Evolutionary conservation across 192 early-diverging fungal species (phyloP), one percentile per base, ranked within the genome.

Genomic region (Umbelopsis vinacea): DNA sequence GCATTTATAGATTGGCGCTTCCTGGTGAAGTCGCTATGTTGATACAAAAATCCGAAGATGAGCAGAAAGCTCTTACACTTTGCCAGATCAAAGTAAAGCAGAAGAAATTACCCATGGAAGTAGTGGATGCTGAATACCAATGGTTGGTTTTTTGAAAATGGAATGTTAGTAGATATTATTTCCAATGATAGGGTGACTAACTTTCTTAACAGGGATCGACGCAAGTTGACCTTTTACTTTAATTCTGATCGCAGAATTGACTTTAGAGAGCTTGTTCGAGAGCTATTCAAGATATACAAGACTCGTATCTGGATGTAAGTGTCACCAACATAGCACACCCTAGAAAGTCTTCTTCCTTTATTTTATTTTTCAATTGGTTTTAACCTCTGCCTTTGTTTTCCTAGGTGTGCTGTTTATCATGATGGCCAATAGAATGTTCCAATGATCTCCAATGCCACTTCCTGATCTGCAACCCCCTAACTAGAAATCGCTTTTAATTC

Each of bases 111-210:
- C 92, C 94, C 19, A 99, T 99, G 97, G 89, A 93, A 70, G 91
- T 99, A 26, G 93, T 96, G 0, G 95, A 97, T 76, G 97, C 97
- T 22, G 97, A 99, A 82, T 99, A 94, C 71, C 97, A 99, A 82
- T 99, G 96, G 94, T 94, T 82, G 73, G 78, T 67, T 4, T 22
- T 26, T 81, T 54, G 8, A 14, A 75, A 26, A 57, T 35, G 29
- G 29, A 29, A 29, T 52, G 26, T 8, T 7, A 48, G 24, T 6
- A 70, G n/a, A 52, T 57, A n/a, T n/a, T n/a, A n/a, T 4, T 12
- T 43, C 8, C 11, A 43, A 43, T 43, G 6, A 6, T 11, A 11
- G 6, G 6, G 6, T 4, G 40, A 12, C 40, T 43, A 43, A 43
- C 5, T 43, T 43, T 43, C 40, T 6, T 4, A 29, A 43, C 40